phyloP scores from a whole-genome alignment of 2,329 filamentous ascomycete species.

The Hirsutella rhossiliensis region DNA sequence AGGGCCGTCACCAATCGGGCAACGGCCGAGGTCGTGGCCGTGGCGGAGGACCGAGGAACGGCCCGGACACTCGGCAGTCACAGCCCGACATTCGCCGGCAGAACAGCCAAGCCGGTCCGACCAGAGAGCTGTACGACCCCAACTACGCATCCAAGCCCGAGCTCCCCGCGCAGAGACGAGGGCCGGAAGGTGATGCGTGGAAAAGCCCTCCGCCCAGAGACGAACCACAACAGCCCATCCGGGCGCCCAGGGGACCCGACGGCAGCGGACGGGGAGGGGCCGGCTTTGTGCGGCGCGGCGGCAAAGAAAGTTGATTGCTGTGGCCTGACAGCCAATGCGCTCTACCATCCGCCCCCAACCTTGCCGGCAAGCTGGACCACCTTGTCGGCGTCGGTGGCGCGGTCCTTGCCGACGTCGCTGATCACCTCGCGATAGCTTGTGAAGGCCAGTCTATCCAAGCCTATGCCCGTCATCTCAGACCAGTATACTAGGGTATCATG shows the following conservation, averaged over 20 bases:
- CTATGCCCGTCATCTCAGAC: constrained; percentile 58
- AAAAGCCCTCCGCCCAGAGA: constrained; percentile 32
- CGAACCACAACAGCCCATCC: constrained; percentile 55
- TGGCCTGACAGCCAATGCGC: too few relatives aligned
- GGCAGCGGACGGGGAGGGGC: constrained; percentile 65
- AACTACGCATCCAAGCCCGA: constrained; percentile 55
- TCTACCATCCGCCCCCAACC: constrained; percentile 90
- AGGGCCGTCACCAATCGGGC: constrained; percentile 20
- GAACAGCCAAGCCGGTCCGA: constrained; percentile 13
- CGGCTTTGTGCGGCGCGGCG: constrained; percentile 58
- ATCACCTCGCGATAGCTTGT: constrained; percentile 89
- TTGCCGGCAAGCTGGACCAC: constrained; percentile 84
- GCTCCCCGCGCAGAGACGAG: constrained; percentile 31
- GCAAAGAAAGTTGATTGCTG: constrained; percentile 18
- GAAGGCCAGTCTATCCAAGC: constrained; percentile 59
- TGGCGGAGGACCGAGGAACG: constrained; percentile 18
- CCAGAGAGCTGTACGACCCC: constrained; percentile 66
- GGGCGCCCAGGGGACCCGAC: constrained; percentile 69
- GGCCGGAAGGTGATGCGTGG: constrained; percentile 22
- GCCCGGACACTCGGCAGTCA: constrained; percentile 5
- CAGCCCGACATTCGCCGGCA: constrained; percentile 5
- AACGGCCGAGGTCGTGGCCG: constrained; percentile 35
- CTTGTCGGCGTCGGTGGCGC: constrained; percentile 58
- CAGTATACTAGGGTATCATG: constrained; percentile 64
- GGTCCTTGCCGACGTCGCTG: constrained; percentile 81